Evolutionary conservation across 768 basidiomycete genomes (phyloP).

Genomic region (Nidularia sp.): DNA sequence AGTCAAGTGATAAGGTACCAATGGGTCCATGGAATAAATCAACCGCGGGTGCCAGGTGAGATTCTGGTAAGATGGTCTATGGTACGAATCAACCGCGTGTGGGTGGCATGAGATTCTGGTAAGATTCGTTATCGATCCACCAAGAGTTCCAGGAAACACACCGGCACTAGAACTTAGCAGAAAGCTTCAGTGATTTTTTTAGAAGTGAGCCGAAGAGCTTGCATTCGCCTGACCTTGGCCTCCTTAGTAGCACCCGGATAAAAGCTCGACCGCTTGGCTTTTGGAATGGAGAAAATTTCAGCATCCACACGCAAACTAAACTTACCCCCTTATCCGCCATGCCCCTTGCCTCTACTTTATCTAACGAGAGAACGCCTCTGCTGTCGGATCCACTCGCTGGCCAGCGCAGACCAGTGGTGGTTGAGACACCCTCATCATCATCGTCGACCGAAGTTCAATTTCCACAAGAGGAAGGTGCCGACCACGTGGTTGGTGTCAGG

Average conservation of each 20-base stretch:
- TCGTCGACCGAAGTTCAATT: conserved; percentile 10
- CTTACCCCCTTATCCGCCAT: conserved; percentile 4
- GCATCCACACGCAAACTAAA: background rate
- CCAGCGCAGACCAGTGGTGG: conserved; percentile 1
- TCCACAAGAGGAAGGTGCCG: conserved; percentile 23
- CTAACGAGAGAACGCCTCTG: conserved; percentile 13
- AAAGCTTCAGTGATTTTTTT: too few relatives aligned
- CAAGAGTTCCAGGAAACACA: conserved; percentile 1
- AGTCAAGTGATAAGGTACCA: conserved; percentile 16
- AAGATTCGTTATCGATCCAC: background rate
- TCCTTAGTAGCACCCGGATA: background rate
- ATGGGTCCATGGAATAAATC: background rate
- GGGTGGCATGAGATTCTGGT: background rate
- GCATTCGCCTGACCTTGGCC: background rate
- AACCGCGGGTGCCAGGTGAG: too few relatives aligned
- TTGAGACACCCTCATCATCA: conserved; percentile 12
- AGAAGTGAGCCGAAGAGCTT: background rate
- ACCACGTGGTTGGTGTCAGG: conserved; percentile 12
- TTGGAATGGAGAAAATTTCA: too few relatives aligned
- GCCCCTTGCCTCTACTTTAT: conserved; percentile 4
- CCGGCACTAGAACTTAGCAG: too few relatives aligned
- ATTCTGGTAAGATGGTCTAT: too few relatives aligned
- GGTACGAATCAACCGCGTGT: too few relatives aligned
- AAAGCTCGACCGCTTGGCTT: background rate
- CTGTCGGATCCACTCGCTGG: conserved; percentile 2